Conservation (phyloP, 441 rosid species). For the Croton setiger region DNA sequence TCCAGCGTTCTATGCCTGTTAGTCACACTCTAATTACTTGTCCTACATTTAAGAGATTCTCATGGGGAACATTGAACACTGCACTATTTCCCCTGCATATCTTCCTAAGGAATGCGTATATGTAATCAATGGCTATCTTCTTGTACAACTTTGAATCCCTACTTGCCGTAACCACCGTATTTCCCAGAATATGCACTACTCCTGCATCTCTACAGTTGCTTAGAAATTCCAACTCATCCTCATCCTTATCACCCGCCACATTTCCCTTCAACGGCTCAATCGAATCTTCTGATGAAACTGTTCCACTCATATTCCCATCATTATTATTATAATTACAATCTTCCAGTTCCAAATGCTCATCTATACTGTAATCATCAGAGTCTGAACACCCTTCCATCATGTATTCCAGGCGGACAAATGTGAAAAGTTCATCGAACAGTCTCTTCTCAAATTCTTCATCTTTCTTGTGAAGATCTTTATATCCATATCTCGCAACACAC, state of each 20-base stretch:
- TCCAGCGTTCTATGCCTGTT: too few species aligned
- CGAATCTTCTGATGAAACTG: slow-evolving; percentile 51
- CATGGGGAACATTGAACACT: slow-evolving; percentile 80
- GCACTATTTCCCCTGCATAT: slow-evolving; percentile 82
- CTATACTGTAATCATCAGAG: slow-evolving; percentile 59
- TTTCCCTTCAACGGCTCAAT: too few species aligned
- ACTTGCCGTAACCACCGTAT: slow-evolving; percentile 73
- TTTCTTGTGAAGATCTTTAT: slow-evolving; percentile 87
- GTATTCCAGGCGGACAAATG: slow-evolving; percentile 67
- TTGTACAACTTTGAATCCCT: slow-evolving; percentile 65
- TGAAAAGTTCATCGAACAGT: slow-evolving; percentile 57
- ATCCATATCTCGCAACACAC: slow-evolving; percentile 90
- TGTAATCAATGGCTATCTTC: slow-evolving; percentile 74
- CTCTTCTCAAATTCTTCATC: slow-evolving; percentile 80
- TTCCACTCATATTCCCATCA: slow-evolving; percentile 13
- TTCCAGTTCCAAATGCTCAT: slow-evolving; percentile 48
- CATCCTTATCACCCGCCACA: too few species aligned
- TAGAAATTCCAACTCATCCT: slow-evolving; percentile 72
- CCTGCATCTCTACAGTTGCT: slow-evolving; percentile 72
- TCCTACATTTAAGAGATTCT: slow-evolving; percentile 83
- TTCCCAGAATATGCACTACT: slow-evolving; percentile 86
- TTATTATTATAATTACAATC: slow-evolving; percentile 26
- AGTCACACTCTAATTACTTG: slow-evolving; percentile 35
- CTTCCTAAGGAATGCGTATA: slow-evolving; percentile 85
- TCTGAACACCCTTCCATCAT: slow-evolving; percentile 86